Base-by-base conservation (phyloP, 352 stramenopile species). In the Phytophthora europaea region DNA sequence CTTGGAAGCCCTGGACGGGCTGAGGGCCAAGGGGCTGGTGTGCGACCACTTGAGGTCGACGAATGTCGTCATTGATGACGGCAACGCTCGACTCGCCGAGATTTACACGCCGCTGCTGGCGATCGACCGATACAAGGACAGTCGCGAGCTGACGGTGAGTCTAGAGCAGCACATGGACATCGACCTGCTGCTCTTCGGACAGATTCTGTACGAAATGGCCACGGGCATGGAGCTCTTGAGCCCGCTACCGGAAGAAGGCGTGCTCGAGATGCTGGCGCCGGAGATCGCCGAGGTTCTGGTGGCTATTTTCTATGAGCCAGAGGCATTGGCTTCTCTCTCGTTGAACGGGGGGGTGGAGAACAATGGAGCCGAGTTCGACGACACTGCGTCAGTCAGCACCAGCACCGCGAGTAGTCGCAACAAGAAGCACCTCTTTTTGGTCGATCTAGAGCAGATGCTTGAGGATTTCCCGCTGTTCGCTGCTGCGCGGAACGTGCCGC, bases 121-220 rank as follows among this genome's bases (percentile, higher is more conserved):
- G 3, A 67, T 95, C 33, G 87, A 94, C 38, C 80, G 88, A 10
- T 76, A 88, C 64, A 75, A 73, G 47, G 68, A 79, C n/a, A 82
- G 65, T 63, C 86, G 87, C 0, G 80, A 88, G 20, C 70, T 82
- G 7, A 95, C 87, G 3, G 75, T 94, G 54, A 72, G 83, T 31
- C 61, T 95, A 3, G 88, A 95, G 55, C 79, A 81, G 20, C 72
- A 84, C 22, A 84, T 92, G 40, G 87, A 91, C 65, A 75, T 94
- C 23, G 88, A 95, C 61, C 12, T 94, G 31, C 75, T 94, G 22
- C 70, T 92, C 1, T 90, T 94, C 63, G 86, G 88, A 6, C 86
- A 92, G 9, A 73, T 93, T 33, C 55, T 94, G 57, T 94, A 93
- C 56, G 88, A 94, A 56, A 93, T 94, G 88, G 86, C 83, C 0